These are phyloP conservation scores for Metarhizium album DNA, from an alignment of 2,329 filamentous ascomycete species.

Conservation along the genomic window DNA sequence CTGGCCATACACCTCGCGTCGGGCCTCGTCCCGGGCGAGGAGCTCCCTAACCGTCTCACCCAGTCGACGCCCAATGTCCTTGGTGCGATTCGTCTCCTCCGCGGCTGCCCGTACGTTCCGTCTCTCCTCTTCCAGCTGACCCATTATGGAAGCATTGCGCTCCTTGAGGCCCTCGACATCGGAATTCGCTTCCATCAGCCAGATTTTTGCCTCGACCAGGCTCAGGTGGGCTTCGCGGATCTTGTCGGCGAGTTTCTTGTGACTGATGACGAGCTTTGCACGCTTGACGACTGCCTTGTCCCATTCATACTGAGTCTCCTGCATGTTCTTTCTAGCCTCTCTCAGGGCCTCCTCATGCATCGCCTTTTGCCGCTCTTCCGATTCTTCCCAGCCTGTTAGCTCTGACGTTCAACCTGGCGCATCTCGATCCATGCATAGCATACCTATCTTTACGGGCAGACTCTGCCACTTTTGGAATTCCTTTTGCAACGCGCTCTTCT, in stretches of 20 bases:
- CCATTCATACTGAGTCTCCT: constrained; percentile 39
- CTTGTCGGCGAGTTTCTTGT: constrained; percentile 48
- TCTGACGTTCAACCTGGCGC: background rate
- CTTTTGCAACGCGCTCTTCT: constrained; percentile 59
- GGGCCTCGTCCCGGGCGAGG: constrained; percentile 27
- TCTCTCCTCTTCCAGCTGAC: constrained; percentile 36
- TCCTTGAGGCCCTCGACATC: constrained; percentile 60
- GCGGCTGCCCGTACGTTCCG: constrained; percentile 23
- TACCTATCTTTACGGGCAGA: constrained; percentile 62
- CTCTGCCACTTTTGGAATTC: constrained; percentile 53
- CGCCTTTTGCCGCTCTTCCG: constrained; percentile 22
- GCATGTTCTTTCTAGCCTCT: constrained; percentile 27
- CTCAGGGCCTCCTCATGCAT: constrained; percentile 21
- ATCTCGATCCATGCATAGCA: constrained; percentile 15
- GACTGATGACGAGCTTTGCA: constrained; percentile 39
- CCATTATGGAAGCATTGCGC: constrained; percentile 50
- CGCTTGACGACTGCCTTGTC: constrained; percentile 47
- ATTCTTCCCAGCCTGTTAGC: constrained; percentile 20
- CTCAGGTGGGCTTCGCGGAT: constrained; percentile 53
- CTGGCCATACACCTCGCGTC: constrained; percentile 29
- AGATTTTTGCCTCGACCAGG: constrained; percentile 58
- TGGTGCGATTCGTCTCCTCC: constrained; percentile 26
- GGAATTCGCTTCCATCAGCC: constrained; percentile 69
- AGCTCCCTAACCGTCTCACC: constrained; percentile 27
- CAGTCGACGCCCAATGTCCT: constrained; percentile 22